A percentile compares a stretch with the other conserved stretches of the same genome.
Evolutionary conservation across 2,329 filamentous ascomycete genomes (phyloP).

Genomic region (Verticillium nubilum): DNA sequence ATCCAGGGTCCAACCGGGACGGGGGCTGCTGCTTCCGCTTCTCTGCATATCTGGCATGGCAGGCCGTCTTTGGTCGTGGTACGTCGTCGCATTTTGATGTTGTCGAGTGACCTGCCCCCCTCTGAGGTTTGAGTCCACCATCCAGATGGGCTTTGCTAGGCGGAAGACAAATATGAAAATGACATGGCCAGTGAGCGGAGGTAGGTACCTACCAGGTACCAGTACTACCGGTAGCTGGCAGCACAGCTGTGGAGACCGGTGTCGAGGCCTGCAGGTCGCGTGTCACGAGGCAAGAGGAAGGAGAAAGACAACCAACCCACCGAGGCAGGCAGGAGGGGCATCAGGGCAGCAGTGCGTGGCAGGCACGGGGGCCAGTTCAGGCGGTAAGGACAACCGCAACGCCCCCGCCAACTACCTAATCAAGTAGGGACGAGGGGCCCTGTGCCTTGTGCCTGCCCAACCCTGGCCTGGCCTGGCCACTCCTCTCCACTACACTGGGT

Average conservation of each 20-base stretch:
- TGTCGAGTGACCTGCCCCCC: not conserved
- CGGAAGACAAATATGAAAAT: no score
- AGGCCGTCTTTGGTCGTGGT: not conserved
- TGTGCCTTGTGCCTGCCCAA: not conserved
- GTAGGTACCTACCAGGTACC: no score
- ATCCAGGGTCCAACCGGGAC: constrained; percentile 4
- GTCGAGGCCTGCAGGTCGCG: not conserved
- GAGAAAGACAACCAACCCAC: not conserved
- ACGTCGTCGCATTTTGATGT: not conserved
- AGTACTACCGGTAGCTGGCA: no score
- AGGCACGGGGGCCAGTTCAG: not conserved
- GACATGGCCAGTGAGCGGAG: no score
- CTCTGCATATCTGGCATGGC: not conserved
- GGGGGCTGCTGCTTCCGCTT: not conserved
- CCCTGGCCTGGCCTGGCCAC: not conserved
- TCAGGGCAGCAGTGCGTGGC: not conserved
- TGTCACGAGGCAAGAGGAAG: not conserved
- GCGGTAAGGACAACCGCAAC: not conserved
- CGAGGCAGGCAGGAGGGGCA: not conserved
- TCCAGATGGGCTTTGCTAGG: no score
- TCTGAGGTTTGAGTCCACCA: not conserved
- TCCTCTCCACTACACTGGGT: not conserved
- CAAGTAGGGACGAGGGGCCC: not conserved
- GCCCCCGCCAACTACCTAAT: not conserved
- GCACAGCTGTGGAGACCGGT: not conserved